Conservation (phyloP, 2,329 filamentous ascomycete genomes). For the Curvularia verruculosa region DNA sequence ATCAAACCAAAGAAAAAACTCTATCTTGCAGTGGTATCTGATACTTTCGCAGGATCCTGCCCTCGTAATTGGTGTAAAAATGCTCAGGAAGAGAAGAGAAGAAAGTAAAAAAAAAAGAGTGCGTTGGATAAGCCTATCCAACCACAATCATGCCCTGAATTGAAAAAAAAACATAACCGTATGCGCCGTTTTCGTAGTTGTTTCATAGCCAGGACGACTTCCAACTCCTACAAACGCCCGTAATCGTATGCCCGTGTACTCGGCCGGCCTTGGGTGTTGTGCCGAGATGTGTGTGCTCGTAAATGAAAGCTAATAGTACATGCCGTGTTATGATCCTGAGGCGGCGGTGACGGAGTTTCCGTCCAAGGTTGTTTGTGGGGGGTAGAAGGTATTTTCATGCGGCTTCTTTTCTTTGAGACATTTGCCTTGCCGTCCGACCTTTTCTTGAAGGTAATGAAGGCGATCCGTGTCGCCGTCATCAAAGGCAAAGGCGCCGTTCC, state of each 20-base stretch:
- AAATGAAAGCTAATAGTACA: conserved; percentile 16
- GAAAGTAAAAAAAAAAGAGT: neutral
- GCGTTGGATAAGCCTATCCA: neutral
- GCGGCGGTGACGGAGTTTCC: conserved; percentile 5
- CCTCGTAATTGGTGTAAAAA: neutral
- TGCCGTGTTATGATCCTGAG: neutral
- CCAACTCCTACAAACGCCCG: neutral
- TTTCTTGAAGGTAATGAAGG: conserved; percentile 44
- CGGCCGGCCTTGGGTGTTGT: neutral
- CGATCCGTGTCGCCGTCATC: conserved; percentile 38
- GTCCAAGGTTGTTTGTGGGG: conserved; percentile 18
- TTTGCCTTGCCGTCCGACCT: conserved; percentile 47
- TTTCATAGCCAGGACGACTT: neutral
- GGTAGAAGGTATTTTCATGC: conserved; percentile 12
- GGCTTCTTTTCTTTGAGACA: conserved; percentile 45
- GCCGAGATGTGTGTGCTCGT: conserved; percentile 8
- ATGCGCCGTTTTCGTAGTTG: neutral
- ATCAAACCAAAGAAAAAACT: neutral
- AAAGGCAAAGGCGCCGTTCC: conserved; percentile 47
- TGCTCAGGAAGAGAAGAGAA: neutral
- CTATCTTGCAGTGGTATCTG: neutral
- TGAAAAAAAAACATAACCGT: conserved; percentile 1
- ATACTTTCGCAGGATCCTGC: neutral
- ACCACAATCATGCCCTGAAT: neutral
- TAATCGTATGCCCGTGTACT: neutral